Evolutionary conservation across 495 filamentous ascomycete species (phyloP).

Genomic region (Echria macrotheca): DNA sequence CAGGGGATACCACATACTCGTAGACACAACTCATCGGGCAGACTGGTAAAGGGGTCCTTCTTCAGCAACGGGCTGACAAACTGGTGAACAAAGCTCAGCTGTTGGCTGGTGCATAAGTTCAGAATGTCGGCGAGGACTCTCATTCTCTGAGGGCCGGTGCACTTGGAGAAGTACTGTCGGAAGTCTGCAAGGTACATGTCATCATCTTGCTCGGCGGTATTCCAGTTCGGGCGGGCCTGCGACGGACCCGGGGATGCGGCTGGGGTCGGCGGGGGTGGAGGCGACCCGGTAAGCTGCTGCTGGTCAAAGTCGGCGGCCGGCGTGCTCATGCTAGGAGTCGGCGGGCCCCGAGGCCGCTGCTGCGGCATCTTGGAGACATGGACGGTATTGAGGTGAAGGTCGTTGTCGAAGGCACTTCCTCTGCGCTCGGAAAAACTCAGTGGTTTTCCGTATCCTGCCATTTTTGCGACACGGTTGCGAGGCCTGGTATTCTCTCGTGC

Average conservation of each 20-base stretch:
- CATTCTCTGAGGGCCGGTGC: conserved; percentile 46
- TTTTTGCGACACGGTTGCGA: conserved; percentile 11
- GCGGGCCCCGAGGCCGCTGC: conserved; percentile 42
- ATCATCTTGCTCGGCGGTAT: conserved; percentile 45
- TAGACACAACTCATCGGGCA: conserved; percentile 89
- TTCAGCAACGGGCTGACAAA: conserved; percentile 88
- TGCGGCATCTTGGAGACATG: conserved; percentile 43
- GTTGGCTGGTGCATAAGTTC: conserved; percentile 87
- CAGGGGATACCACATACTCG: conserved; percentile 54
- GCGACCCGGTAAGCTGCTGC: conserved; percentile 47
- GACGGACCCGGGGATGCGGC: conserved; percentile 53
- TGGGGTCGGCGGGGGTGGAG: conserved; percentile 51
- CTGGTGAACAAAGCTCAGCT: conserved; percentile 89
- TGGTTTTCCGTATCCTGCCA: conserved; percentile 35
- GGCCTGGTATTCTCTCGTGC: no score
- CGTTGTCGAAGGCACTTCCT: conserved; percentile 38
- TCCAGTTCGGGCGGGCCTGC: conserved; percentile 48
- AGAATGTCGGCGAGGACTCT: conserved; percentile 75
- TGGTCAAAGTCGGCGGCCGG: conserved; percentile 52
- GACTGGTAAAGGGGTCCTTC: conserved; percentile 85
- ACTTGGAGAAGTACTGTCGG: conserved; percentile 47
- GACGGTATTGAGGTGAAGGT: conserved; percentile 41
- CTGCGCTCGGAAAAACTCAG: conserved; percentile 42
- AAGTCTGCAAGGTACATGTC: conserved; percentile 46
- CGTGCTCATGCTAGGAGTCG: conserved; percentile 53